Percentiles rank a stretch among this genome's conserved stretches.
Evolutionary conservation across 78 protist genomes (phyloP).

Genomic region (Dictyostelium citrinum): DNA sequence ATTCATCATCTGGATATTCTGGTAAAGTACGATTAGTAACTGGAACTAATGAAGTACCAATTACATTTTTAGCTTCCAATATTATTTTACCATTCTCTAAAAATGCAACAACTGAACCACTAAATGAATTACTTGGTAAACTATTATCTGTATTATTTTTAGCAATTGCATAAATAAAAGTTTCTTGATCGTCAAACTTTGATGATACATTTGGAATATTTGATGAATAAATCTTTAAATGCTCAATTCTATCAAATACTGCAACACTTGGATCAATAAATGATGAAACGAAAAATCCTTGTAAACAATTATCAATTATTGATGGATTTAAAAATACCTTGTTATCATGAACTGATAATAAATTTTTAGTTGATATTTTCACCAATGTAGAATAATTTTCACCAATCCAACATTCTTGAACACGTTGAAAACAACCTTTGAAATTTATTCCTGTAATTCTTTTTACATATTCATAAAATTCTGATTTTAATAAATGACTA

Average conservation of each 20-base stretch:
- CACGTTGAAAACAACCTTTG: background rate
- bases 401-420: background rate
- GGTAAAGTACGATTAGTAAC: background rate
- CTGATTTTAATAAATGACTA: background rate
- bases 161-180: background rate
- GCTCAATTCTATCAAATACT: slow-evolving; percentile 42
- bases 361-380: background rate
- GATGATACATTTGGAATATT: background rate
- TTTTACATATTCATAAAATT: background rate
- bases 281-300: slow-evolving; percentile 6
- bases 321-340: background rate
- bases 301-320: slow-evolving; percentile 10
- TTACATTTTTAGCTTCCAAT: background rate
- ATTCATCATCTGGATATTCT: background rate
- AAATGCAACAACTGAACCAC: background rate
- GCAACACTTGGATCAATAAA: background rate
- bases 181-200: background rate
- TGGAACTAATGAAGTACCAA: background rate
- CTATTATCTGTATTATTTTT: background rate
- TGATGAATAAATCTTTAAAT: background rate
- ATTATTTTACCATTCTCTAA: background rate
- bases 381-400: background rate
- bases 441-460: background rate
- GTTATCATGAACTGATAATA: background rate
- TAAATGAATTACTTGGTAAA: background rate